Conservation (phyloP, 371 early-diverging fungal species). For the Saksenaea vasiformis region DNA sequence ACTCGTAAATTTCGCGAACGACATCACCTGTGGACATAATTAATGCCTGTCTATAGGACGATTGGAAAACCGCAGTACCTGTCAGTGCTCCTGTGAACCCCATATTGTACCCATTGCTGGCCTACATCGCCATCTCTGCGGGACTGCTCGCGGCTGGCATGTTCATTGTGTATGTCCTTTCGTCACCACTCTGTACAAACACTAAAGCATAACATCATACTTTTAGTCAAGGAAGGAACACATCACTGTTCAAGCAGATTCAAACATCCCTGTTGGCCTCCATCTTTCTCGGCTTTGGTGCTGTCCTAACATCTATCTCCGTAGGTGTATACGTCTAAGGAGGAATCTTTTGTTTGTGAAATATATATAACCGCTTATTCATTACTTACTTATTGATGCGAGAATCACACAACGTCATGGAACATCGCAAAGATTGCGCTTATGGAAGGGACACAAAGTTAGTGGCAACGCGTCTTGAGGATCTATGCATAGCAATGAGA, state of each 20-base stretch:
- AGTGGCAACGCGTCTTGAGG: too few species aligned
- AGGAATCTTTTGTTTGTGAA: neutral
- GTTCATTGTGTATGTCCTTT: constrained; percentile 41
- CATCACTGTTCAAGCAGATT: constrained; percentile 38
- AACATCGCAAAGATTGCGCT: too few species aligned
- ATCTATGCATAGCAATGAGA: too few species aligned
- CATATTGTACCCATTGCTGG: constrained; percentile 29
- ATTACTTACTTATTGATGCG: too few species aligned
- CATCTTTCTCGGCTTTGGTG: constrained; percentile 46
- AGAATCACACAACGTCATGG: too few species aligned
- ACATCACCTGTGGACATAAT: neutral
- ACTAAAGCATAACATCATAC: neutral
- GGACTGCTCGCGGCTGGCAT: constrained; percentile 40
- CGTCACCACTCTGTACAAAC: neutral
- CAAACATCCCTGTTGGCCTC: constrained; percentile 41
- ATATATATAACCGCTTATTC: too few species aligned
- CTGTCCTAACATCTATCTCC: constrained; percentile 47
- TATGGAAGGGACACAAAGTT: too few species aligned
- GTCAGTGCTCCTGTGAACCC: constrained; percentile 36
- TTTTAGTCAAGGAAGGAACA: constrained; percentile 40
- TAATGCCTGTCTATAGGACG: constrained; percentile 7
- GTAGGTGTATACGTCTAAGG: constrained; percentile 51
- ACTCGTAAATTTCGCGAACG: neutral
- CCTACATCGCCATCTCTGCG: constrained; percentile 26
- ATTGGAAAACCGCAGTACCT: constrained; percentile 18